A percentile compares a stretch with the other conserved stretches of the same genome.
These are phyloP conservation scores for Westerdykella ornata DNA, from an alignment of 2,329 filamentous ascomycete genomes.

Conservation along the genomic window DNA sequence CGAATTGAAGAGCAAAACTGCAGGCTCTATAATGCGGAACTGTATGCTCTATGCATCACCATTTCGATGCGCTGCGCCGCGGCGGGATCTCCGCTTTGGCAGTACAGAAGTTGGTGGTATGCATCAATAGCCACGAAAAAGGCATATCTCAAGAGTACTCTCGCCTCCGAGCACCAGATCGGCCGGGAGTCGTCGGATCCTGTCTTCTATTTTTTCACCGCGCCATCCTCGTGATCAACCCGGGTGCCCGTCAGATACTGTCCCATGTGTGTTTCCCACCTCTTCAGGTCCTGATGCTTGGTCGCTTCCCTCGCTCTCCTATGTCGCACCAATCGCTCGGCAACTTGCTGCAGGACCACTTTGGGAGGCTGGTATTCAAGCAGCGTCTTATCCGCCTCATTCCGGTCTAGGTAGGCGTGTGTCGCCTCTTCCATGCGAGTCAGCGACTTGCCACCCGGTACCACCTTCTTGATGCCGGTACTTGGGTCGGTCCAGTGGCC, in stretches of 20 bases:
- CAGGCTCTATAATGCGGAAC: too few relatives aligned
- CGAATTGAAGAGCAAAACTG: too few relatives aligned
- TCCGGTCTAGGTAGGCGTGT: slow-evolving; percentile 35
- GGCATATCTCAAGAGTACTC: too few relatives aligned
- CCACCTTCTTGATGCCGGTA: slow-evolving; percentile 22
- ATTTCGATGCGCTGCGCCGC: too few relatives aligned
- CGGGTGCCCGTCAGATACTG: slow-evolving; percentile 33
- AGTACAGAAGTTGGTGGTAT: too few relatives aligned
- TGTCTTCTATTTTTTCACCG: not conserved
- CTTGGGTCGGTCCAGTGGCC: slow-evolving; percentile 36
- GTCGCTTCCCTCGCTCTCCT: slow-evolving; percentile 39
- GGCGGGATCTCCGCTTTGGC: too few relatives aligned
- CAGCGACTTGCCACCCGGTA: slow-evolving; percentile 41
- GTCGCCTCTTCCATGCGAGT: slow-evolving; percentile 42
- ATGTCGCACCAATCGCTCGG: slow-evolving; percentile 44
- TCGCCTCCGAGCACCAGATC: too few relatives aligned
- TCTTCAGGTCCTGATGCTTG: slow-evolving; percentile 23
- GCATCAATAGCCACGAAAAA: too few relatives aligned
- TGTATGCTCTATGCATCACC: too few relatives aligned
- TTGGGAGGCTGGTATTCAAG: slow-evolving; percentile 41
- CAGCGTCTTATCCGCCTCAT: slow-evolving; percentile 28
- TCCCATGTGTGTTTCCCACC: slow-evolving; percentile 38
- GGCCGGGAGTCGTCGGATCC: too few relatives aligned
- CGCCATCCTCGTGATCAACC: slow-evolving; percentile 21
- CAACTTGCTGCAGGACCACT: slow-evolving; percentile 42